Evolutionary conservation across 257 asterid genomes (phyloP).

Genomic region (Solanum piurae): DNA sequence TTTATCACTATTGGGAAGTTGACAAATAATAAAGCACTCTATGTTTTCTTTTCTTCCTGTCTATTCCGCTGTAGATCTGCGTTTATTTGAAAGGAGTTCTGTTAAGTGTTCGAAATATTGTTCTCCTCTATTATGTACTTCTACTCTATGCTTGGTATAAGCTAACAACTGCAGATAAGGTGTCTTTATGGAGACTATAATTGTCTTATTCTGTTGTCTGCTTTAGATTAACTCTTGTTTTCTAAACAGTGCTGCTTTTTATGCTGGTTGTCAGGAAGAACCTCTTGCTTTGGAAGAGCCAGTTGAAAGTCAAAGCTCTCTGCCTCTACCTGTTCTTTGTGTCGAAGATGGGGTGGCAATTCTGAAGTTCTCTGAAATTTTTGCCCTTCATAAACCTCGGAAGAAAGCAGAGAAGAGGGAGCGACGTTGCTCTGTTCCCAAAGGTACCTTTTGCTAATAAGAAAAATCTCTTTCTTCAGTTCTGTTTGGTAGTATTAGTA

Average conservation of each 20-base stretch:
- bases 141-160: background rate
- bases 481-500: background rate
- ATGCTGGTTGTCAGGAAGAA: conserved; percentile 48
- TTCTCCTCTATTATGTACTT: background rate
- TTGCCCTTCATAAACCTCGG: conserved; percentile 64
- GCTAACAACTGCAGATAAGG: background rate
- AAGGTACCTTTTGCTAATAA: conserved; percentile 35
- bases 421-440: conserved; percentile 38
- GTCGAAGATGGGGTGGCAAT: conserved; percentile 80
- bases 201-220: background rate
- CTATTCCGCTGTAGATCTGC: background rate
- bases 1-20: background rate
- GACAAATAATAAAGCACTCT: background rate
- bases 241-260: background rate
- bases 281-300: conserved; percentile 40
- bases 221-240: background rate
- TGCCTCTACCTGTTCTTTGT: conserved; percentile 81
- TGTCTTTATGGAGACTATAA: background rate
- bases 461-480: background rate
- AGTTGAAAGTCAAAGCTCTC: conserved; percentile 31
- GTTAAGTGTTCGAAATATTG: background rate
- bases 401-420: conserved; percentile 64
- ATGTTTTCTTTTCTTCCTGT: background rate
- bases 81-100: background rate
- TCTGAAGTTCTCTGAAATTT: conserved; percentile 86